Evolutionary conservation across 2,329 filamentous ascomycete genomes (phyloP).

Genomic region (Claviceps sp.): DNA sequence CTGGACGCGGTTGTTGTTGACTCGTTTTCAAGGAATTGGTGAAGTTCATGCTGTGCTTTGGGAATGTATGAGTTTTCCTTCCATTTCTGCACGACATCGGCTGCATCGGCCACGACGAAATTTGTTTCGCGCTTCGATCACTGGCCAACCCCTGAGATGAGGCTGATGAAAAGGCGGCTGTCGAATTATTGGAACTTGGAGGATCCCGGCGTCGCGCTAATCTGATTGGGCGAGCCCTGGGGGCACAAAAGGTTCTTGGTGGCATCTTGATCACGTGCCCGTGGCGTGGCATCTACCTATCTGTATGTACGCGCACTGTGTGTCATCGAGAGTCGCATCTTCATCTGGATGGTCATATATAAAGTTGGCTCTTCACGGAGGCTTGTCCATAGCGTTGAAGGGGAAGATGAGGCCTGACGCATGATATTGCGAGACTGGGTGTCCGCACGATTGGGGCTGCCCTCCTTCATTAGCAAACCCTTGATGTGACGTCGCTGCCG

Average conservation of each 20-base stretch:
- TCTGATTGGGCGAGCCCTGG: background rate
- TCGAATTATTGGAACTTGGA: background rate
- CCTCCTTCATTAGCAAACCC: no score
- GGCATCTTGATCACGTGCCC: background rate
- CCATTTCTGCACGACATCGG: background rate
- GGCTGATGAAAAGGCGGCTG: background rate
- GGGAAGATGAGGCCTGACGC: no score
- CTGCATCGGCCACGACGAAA: background rate
- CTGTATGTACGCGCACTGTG: background rate
- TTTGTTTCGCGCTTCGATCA: background rate
- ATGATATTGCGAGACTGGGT: no score
- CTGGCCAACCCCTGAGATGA: background rate
- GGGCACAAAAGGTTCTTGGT: background rate
- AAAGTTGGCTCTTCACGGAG: no score
- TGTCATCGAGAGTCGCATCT: no score
- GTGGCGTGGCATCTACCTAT: background rate
- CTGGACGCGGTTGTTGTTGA: background rate
- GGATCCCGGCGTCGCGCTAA: conserved; percentile 1
- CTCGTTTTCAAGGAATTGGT: background rate
- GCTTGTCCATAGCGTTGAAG: no score
- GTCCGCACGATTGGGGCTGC: no score
- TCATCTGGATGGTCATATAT: no score
- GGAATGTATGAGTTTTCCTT: background rate
- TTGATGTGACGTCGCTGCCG: no score
- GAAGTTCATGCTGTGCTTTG: background rate